phyloP scores from a whole-genome alignment of 257 asterid species.

The Echium plantagineum region DNA sequence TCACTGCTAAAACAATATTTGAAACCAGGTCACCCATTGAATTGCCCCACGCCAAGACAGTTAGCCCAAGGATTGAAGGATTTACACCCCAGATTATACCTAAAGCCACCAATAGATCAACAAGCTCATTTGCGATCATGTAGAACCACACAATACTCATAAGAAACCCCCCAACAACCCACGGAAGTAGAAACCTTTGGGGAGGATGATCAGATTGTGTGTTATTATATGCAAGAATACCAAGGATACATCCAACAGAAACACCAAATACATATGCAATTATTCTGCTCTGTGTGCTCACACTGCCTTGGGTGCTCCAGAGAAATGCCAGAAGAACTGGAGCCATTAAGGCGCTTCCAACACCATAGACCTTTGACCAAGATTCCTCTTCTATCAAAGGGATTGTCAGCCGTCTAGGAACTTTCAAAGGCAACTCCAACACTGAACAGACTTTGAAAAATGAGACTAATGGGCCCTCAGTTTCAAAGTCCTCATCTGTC shows the following conservation, averaged over 20 bases:
- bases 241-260: slow-evolving; percentile 40
- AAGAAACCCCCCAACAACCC: slow-evolving; percentile 83
- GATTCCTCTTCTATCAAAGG: slow-evolving; percentile 72
- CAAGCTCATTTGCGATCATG: slow-evolving; percentile 91
- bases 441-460: slow-evolving; percentile 50
- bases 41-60: slow-evolving; percentile 98
- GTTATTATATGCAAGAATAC: slow-evolving; percentile 48
- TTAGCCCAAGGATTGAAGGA: slow-evolving; percentile 88
- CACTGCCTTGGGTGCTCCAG: slow-evolving; percentile 46
- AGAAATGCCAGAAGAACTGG: slow-evolving; percentile 63
- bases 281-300: slow-evolving; percentile 29
- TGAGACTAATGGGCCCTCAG: slow-evolving; percentile 35
- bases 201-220: slow-evolving; percentile 73
- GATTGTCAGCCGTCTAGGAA: slow-evolving; percentile 82
- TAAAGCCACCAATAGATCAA: slow-evolving; percentile 66
- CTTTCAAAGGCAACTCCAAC: slow-evolving; percentile 60
- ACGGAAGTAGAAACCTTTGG: slow-evolving; percentile 47
- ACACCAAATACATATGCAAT: slow-evolving; percentile 40
- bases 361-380: slow-evolving; percentile 81
- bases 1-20: slow-evolving; percentile 68
- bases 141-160: slow-evolving; percentile 98
- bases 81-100: slow-evolving; percentile 62
- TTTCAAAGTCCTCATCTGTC: slow-evolving; percentile 55
- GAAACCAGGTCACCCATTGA: slow-evolving; percentile 98
- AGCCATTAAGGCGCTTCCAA: slow-evolving; percentile 54